Base-by-base conservation (phyloP, 345 rosid genomes). In the Lumnitzera racemosa region DNA sequence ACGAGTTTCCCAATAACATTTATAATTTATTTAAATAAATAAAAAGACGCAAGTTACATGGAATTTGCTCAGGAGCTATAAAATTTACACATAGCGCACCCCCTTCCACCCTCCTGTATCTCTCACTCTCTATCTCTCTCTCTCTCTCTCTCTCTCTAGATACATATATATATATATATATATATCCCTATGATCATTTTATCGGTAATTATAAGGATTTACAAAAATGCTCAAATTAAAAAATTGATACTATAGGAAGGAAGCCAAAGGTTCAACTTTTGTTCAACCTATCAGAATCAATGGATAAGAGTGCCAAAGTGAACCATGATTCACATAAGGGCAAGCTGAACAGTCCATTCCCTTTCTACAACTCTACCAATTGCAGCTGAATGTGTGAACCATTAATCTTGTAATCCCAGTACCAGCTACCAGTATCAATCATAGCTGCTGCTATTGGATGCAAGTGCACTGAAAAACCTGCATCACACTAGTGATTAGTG, bases 391-490 rank as follows among this genome's bases (percentile, higher is more conserved):
- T 81, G 78, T 78, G 85, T 25, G 76, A 20, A 56, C 83, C 87
- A 0, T 79, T 58, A 55, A 81, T 62, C 68, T 78, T 59, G 89
- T 85, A 89, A 62, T 79, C 80, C 99, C 97, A 92, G 53, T 78
- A 78, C 97, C 97, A 89, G 78, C 87, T 89, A 72, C 99, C 97
- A 25, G 72, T 78, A 58, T 87, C 86, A 73, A 72, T 73, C 76
- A 66, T 51, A 47, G 63, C 73, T 27, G 69, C 68, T 54, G 82
- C 77, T 23, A 87, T 72, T 36, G 81, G 80, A 65, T 76, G 80
- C 54, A 85, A 64, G 56, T 80, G 78, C 53, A 83, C 78, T 52
- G 64, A 67, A 61, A 81, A 67, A 67, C 83, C 97, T 88, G 78
- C 58, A 67, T 62, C 47, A 29, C 43, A 9, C 43, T 36, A 36